These are phyloP conservation scores for Boletus vermiculosoides DNA, from an alignment of 768 basidiomycete genomes.

Conservation along the genomic window DNA sequence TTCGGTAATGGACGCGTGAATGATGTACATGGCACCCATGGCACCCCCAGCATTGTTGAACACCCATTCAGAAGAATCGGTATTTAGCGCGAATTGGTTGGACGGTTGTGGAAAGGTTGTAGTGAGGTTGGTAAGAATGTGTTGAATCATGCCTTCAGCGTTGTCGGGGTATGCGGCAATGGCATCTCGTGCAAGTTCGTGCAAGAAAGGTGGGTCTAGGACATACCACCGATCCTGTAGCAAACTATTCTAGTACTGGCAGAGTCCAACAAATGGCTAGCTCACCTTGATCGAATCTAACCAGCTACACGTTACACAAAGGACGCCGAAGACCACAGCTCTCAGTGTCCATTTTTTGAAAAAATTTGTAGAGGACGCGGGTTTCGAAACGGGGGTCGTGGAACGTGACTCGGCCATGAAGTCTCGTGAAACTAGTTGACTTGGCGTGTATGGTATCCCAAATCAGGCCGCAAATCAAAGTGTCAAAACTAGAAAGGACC, in stretches of 20 bases:
- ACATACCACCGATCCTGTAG: conserved; percentile 82
- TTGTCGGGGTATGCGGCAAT: conserved; percentile 64
- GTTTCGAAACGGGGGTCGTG: background rate
- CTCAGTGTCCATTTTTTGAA: conserved; percentile 37
- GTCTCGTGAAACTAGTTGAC: background rate
- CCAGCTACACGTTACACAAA: conserved; percentile 43
- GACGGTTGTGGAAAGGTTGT: conserved; percentile 63
- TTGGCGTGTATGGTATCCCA: background rate
- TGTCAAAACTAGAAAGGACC: background rate
- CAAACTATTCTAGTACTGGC: background rate
- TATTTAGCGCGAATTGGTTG: conserved; percentile 47
- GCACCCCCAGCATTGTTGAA: conserved; percentile 98
- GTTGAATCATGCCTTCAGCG: conserved; percentile 69
- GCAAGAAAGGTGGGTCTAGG: conserved; percentile 45
- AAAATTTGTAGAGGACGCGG: background rate
- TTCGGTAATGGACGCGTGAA: conserved; percentile 95
- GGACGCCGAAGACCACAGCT: conserved; percentile 23
- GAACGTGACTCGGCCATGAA: conserved; percentile 20
- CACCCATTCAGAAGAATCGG: conserved; percentile 80
- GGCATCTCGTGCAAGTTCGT: conserved; percentile 72
- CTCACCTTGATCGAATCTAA: conserved; percentile 66
- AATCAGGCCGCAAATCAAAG: background rate
- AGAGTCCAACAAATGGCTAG: background rate
- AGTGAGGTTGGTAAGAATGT: conserved; percentile 81
- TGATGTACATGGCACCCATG: conserved; percentile 98